A percentile compares a stretch with the other conserved stretches of the same genome.
Evolutionary conservation across 2,329 filamentous ascomycete genomes (phyloP).

Genomic region (Calonectria hawksworthii): DNA sequence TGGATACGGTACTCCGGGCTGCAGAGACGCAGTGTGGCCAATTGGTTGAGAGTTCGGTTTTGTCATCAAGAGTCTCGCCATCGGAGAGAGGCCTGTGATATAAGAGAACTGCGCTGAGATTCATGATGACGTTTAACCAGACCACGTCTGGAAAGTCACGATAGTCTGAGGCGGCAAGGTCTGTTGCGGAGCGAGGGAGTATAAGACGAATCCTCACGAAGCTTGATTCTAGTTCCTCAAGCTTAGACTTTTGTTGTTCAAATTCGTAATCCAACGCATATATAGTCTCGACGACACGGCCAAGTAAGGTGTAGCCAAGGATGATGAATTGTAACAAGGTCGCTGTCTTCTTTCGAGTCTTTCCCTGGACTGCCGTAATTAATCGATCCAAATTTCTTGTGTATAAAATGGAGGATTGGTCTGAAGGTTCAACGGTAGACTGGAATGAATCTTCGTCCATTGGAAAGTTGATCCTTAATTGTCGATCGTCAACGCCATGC

Average conservation of each 20-base stretch:
- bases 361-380: slow-evolving; percentile 32
- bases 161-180: slow-evolving; percentile 35
- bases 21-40: slow-evolving; percentile 44
- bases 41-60: slow-evolving; percentile 29
- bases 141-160: slow-evolving; percentile 33
- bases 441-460: slow-evolving; percentile 41
- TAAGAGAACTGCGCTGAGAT: slow-evolving; percentile 36
- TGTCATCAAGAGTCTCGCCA: slow-evolving; percentile 14
- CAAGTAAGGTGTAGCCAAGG: slow-evolving; percentile 38
- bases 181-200: slow-evolving; percentile 38
- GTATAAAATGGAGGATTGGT: slow-evolving; percentile 2
- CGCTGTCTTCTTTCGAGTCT: slow-evolving; percentile 17
- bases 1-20: slow-evolving; percentile 31
- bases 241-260: slow-evolving; percentile 12
- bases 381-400: slow-evolving; percentile 33
- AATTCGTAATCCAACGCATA: slow-evolving; percentile 30
- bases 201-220: slow-evolving; percentile 39
- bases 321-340: slow-evolving; percentile 40
- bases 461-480: slow-evolving; percentile 39
- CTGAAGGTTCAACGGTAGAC: neutral
- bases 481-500: slow-evolving; percentile 43
- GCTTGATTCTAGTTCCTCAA: slow-evolving; percentile 32
- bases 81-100: slow-evolving; percentile 36
- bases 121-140: slow-evolving; percentile 40
- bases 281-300: slow-evolving; percentile 37